Percentiles rank a stretch among this genome's conserved stretches.
Conservation (phyloP, 768 basidiomycete species). For the Phaeolepiota aurea region DNA sequence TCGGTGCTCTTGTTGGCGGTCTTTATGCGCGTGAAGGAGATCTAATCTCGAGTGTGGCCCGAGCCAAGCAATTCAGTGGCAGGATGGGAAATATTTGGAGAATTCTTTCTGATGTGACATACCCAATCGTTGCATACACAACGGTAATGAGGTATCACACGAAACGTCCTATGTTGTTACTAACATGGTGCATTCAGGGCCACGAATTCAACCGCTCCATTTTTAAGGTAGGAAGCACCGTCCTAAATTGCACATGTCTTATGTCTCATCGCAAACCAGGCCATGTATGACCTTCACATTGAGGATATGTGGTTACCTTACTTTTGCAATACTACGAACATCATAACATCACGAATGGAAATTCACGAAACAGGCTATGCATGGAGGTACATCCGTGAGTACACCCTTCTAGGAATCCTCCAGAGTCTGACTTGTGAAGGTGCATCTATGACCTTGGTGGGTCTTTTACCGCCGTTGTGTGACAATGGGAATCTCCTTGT, state of each 20-base stretch:
- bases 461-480: conserved; percentile 88
- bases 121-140: conserved; percentile 88
- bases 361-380: conserved; percentile 98
- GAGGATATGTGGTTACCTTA: conserved; percentile 99
- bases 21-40: conserved; percentile 94
- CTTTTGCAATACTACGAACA: conserved; percentile 97
- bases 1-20: conserved; percentile 88
- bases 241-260: background rate
- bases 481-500: conserved; percentile 91
- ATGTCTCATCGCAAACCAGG: conserved; percentile 26
- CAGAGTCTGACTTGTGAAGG: conserved; percentile 31
- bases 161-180: background rate
- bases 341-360: conserved; percentile 93
- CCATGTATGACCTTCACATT: conserved; percentile 90
- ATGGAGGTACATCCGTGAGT: conserved; percentile 83
- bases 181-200: conserved; percentile 39
- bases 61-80: conserved; percentile 86
- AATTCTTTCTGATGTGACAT: conserved; percentile 88
- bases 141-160: conserved; percentile 33
- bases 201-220: conserved; percentile 93
- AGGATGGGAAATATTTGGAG: conserved; percentile 95
- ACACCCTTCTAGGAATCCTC: background rate
- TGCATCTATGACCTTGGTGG: conserved; percentile 96
- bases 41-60: conserved; percentile 72
- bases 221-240: conserved; percentile 58